Evolutionary conservation across 2,329 filamentous ascomycete genomes (phyloP).

Genomic region (Cladophialophora psammophila): DNA sequence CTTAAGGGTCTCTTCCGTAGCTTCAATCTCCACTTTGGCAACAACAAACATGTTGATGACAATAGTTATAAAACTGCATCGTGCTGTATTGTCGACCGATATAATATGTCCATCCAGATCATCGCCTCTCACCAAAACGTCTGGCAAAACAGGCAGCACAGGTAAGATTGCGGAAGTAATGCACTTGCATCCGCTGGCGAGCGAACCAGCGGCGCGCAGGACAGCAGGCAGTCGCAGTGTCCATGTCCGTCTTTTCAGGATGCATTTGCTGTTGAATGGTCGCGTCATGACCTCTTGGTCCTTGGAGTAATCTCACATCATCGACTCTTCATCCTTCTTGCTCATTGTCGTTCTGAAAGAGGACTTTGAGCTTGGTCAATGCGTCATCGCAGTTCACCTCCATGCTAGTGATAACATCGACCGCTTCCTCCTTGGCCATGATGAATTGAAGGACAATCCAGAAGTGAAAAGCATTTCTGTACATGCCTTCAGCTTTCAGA

Average conservation of each 20-base stretch:
- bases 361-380: conserved; percentile 50
- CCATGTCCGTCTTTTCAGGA: neutral
- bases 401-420: conserved; percentile 54
- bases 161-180: no score
- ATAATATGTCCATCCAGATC: no score
- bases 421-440: conserved; percentile 51
- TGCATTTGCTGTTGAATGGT: neutral
- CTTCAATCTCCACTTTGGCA: no score
- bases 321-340: neutral
- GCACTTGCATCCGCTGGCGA: no score
- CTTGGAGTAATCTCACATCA: neutral
- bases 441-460: conserved; percentile 53
- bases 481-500: conserved; percentile 53
- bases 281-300: neutral
- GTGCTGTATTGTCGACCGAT: no score
- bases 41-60: no score
- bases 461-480: conserved; percentile 52
- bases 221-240: neutral
- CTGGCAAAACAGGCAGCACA: no score
- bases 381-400: conserved; percentile 56
- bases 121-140: no score
- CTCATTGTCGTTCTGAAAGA: conserved; percentile 46
- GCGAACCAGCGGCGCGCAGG: neutral
- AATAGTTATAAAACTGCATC: no score
- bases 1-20: no score